phyloP scores from a whole-genome alignment of 2,329 filamentous ascomycete genomes.

The Stagonosporopsis chrysanthemi region DNA sequence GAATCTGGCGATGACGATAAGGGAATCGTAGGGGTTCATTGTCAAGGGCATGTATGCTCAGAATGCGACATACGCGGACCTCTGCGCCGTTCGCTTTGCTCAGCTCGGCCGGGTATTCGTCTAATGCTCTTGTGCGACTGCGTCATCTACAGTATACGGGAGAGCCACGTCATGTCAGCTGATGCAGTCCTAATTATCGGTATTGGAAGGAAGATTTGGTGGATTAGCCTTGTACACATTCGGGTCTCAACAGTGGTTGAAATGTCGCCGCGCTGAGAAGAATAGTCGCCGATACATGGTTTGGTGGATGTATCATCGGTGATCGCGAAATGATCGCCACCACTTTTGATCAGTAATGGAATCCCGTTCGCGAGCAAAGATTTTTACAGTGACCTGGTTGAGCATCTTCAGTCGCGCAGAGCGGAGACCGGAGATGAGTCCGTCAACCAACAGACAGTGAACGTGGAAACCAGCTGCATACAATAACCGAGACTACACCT shows the following conservation, averaged over 20 bases:
- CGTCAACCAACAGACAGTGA: neutral
- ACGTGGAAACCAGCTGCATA: neutral
- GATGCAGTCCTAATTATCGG: neutral
- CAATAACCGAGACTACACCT: constrained; percentile 4
- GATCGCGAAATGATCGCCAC: constrained; percentile 16
- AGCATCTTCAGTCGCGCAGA: constrained; percentile 3
- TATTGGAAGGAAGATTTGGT: neutral
- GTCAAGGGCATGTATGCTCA: neutral
- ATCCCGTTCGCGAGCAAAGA: neutral
- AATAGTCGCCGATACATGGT: neutral
- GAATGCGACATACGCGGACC: neutral
- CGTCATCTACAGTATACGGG: neutral
- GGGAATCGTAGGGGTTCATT: neutral
- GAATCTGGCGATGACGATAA: constrained; percentile 29
- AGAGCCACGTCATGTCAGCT: neutral
- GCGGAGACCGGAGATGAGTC: constrained; percentile 5
- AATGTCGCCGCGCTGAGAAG: neutral
- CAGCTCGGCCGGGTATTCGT: neutral
- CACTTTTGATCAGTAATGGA: constrained; percentile 3
- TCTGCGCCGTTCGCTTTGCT: neutral
- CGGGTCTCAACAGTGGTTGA: neutral
- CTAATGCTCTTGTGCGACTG: neutral
- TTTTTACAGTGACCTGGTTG: neutral
- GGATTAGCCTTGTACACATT: neutral
- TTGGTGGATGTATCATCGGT: neutral